These are phyloP conservation scores for Chalara sp. DNA, from an alignment of 2,329 filamentous ascomycete genomes.

Conservation along the genomic window DNA sequence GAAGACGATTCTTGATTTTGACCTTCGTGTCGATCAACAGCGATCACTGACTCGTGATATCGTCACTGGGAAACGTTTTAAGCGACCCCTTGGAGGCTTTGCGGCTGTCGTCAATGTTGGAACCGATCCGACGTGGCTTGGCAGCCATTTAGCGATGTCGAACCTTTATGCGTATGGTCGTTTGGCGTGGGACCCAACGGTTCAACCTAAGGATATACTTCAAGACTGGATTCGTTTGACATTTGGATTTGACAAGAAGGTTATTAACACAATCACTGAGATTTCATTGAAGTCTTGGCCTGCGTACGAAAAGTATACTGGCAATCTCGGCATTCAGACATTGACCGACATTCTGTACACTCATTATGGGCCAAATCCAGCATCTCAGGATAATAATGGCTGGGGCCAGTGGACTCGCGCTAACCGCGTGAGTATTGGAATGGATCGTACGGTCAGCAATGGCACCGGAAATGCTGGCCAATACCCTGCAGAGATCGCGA, in stretches of 20 bases:
- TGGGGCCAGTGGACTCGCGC: slow-evolving; percentile 71
- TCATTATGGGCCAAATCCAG: slow-evolving; percentile 63
- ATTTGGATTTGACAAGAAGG: slow-evolving; percentile 46
- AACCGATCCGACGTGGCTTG: slow-evolving; percentile 59
- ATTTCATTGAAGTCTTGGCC: slow-evolving; percentile 66
- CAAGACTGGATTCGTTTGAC: slow-evolving; percentile 64
- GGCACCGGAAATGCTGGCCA: slow-evolving; percentile 61
- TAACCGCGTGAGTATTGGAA: slow-evolving; percentile 52
- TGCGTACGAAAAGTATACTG: slow-evolving; percentile 64
- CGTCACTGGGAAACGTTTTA: slow-evolving; percentile 52
- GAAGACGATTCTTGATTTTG: slow-evolving; percentile 62
- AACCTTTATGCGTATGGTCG: slow-evolving; percentile 66
- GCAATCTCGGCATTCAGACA: slow-evolving; percentile 65
- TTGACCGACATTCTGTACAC: slow-evolving; percentile 60
- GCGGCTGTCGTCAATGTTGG: slow-evolving; percentile 64
- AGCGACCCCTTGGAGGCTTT: slow-evolving; percentile 50
- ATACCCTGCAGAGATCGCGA: slow-evolving; percentile 55
- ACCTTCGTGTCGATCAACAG: slow-evolving; percentile 52
- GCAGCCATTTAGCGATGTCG: slow-evolving; percentile 62
- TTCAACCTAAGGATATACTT: slow-evolving; percentile 42
- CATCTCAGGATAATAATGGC: slow-evolving; percentile 57
- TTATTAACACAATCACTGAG: slow-evolving; percentile 52
- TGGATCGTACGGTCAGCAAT: slow-evolving; percentile 64
- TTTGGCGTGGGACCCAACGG: slow-evolving; percentile 56
- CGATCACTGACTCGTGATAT: slow-evolving; percentile 53